Percentiles rank a stretch among this genome's conserved stretches.
Conservation (phyloP, 441 rosid species). For the Pelargonium myrrhifolium region DNA sequence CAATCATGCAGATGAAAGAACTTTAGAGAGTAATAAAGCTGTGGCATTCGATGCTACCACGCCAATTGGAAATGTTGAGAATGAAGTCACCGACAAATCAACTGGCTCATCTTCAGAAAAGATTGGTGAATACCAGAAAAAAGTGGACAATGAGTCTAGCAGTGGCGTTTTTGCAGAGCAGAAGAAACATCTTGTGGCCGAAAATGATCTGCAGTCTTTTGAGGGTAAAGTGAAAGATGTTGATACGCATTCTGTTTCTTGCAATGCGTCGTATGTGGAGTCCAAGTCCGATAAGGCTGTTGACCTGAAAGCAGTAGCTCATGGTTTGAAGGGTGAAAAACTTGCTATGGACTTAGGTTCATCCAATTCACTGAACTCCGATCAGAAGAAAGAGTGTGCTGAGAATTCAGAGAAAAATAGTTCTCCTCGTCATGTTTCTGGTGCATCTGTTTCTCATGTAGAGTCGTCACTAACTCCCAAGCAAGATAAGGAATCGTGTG, state of each 20-base stretch:
- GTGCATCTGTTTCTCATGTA: constrained; percentile 10
- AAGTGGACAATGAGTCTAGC: constrained; percentile 2
- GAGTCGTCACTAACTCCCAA: not conserved
- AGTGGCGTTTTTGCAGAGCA: constrained; percentile 4
- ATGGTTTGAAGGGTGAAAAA: not conserved
- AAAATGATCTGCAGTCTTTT: not conserved
- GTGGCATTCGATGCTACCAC: constrained; percentile 5
- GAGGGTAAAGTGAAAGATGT: constrained; percentile 8
- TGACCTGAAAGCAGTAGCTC: not conserved
- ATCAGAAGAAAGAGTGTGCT: constrained; percentile 1
- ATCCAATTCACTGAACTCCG: constrained; percentile 13
- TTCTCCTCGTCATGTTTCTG: constrained; percentile 5
- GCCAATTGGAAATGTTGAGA: constrained; percentile 5
- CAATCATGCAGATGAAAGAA: not conserved
- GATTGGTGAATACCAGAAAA: not conserved
- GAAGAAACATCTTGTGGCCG: not conserved
- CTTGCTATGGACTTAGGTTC: constrained; percentile 8
- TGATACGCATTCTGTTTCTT: not conserved
- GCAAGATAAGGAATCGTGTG: constrained; percentile 9
- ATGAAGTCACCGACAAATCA: not conserved
- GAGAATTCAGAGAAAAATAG: constrained; percentile 7
- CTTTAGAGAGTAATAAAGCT: not conserved
- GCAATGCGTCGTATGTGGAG: not conserved
- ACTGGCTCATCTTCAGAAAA: constrained; percentile 7
- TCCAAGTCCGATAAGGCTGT: not conserved